Evolutionary conservation across 2,329 filamentous ascomycete species (phyloP).

Genomic region (Triangularia setosa): DNA sequence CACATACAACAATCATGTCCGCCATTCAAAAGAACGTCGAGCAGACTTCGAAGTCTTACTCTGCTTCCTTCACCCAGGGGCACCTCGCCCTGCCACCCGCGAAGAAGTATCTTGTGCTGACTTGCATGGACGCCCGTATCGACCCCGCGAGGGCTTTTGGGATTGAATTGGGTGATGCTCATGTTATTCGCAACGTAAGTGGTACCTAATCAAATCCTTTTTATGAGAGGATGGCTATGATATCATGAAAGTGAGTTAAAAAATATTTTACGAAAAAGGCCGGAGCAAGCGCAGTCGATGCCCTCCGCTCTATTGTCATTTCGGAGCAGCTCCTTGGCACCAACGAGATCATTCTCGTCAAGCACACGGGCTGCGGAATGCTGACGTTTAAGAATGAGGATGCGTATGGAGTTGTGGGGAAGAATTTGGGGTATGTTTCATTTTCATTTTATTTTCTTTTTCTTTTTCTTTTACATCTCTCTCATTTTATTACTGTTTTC

Average conservation of each 20-base stretch:
- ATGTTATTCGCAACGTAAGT: constrained; percentile 65
- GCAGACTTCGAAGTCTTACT: constrained; percentile 28
- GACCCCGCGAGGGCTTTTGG: constrained; percentile 66
- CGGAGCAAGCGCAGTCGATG: constrained; percentile 63
- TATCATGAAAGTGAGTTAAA: not conserved
- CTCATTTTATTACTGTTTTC: no score
- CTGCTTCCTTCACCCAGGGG: constrained; percentile 57
- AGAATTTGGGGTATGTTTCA: constrained; percentile 48
- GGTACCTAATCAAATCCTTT: not conserved
- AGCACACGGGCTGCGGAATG: constrained; percentile 76
- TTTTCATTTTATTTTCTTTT: not conserved
- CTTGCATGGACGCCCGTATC: constrained; percentile 78
- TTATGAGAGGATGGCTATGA: not conserved
- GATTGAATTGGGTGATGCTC: constrained; percentile 70
- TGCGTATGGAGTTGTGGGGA: constrained; percentile 51
- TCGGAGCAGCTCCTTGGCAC: constrained; percentile 77
- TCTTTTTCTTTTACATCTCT: not conserved
- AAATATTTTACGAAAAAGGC: constrained; percentile 42
- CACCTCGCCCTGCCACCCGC: constrained; percentile 64
- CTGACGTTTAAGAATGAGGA: constrained; percentile 61
- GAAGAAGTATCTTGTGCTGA: constrained; percentile 66
- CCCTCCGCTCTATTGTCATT: constrained; percentile 70
- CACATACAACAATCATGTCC: constrained; percentile 17
- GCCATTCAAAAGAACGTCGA: constrained; percentile 29
- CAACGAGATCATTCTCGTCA: constrained; percentile 68